A percentile compares a stretch with the other conserved stretches of the same genome.
phyloP scores from a whole-genome alignment of 1,284 basidiomycete genomes.

The Ganoderma meredithae region DNA sequence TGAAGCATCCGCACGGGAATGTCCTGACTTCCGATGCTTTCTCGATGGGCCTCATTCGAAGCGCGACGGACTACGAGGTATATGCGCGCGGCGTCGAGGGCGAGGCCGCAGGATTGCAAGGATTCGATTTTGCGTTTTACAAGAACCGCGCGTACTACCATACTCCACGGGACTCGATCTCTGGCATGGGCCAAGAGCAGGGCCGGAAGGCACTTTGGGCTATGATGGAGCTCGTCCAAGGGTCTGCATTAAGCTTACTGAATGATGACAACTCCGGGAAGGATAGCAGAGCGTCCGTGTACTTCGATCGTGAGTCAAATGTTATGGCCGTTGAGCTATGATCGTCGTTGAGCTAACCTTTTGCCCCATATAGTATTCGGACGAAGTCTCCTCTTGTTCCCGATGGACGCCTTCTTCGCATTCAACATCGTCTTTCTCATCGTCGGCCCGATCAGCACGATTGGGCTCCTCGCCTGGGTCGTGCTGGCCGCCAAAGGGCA shows the following conservation, averaged over 20 bases:
- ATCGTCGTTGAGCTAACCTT: neutral
- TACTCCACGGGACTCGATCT: constrained; percentile 57
- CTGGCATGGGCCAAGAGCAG: constrained; percentile 57
- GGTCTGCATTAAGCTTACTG: constrained; percentile 61
- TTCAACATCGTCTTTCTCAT: constrained; percentile 68
- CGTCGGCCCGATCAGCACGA: constrained; percentile 62
- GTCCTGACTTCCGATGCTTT: constrained; percentile 73
- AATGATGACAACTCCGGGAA: constrained; percentile 44
- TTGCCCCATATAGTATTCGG: constrained; percentile 62
- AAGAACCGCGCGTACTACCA: constrained; percentile 74
- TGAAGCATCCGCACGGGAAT: constrained; percentile 72
- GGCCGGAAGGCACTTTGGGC: constrained; percentile 71
- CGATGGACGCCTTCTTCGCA: constrained; percentile 57
- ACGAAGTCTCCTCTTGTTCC: constrained; percentile 58
- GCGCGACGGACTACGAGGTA: constrained; percentile 73
- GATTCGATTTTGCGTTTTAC: constrained; percentile 80
- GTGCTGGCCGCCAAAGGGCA: constrained; percentile 33
- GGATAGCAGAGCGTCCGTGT: constrained; percentile 53
- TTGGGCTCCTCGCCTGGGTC: constrained; percentile 49
- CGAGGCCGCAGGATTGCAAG: constrained; percentile 55
- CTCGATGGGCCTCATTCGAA: constrained; percentile 63
- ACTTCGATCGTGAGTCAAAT: constrained; percentile 76
- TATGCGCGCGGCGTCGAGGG: constrained; percentile 47
- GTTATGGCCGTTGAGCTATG: no score
- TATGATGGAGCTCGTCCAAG: constrained; percentile 72